These are phyloP conservation scores for Vitis amurensis DNA, from an alignment of 164 flowering plant species.

Conservation along the genomic window DNA sequence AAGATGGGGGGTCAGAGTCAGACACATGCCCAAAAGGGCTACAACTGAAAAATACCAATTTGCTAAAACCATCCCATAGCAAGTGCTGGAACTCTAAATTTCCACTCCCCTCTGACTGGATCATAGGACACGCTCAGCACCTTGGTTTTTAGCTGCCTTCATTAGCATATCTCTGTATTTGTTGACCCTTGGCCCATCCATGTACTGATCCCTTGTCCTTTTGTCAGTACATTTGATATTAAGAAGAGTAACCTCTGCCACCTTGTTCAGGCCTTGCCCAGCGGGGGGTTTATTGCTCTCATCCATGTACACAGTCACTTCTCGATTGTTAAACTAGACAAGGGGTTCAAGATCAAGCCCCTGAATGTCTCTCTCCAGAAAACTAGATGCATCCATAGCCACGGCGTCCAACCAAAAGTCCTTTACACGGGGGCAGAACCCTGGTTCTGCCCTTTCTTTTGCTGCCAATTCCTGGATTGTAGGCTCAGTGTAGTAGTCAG, in stretches of 20 bases:
- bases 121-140: constrained; percentile 28
- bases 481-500: constrained; percentile 25
- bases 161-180: constrained; percentile 24
- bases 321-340: constrained; percentile 22
- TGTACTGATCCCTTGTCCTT: constrained; percentile 12
- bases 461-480: constrained; percentile 21
- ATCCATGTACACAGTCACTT: constrained; percentile 24
- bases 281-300: constrained; percentile 22
- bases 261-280: constrained; percentile 27
- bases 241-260: constrained; percentile 26
- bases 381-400: constrained; percentile 26
- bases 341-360: constrained; percentile 23
- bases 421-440: constrained; percentile 21
- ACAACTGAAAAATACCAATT: no score
- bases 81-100: constrained; percentile 24
- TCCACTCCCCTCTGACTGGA: constrained; percentile 27
- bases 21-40: no score
- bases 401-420: constrained; percentile 25
- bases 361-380: constrained; percentile 20
- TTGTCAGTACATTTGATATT: constrained; percentile 19
- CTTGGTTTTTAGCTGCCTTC: constrained; percentile 19
- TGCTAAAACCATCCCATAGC: neutral
- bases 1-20: no score
- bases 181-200: constrained; percentile 2
- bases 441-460: constrained; percentile 24